Evolutionary conservation across 257 asterid genomes (phyloP).

Genomic region (Primulina tabacum): DNA sequence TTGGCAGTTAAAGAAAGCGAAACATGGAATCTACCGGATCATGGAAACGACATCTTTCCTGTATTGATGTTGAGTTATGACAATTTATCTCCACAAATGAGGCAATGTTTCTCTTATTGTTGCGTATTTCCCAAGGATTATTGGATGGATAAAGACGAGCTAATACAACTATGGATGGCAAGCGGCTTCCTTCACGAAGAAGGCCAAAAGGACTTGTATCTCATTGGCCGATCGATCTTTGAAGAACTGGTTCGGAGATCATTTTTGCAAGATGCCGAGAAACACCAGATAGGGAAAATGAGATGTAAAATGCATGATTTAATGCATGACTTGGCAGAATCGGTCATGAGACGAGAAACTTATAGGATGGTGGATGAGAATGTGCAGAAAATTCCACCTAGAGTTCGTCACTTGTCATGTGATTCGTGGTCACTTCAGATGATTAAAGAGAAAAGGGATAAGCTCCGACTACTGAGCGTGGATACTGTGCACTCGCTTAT

Average conservation of each 20-base stretch:
- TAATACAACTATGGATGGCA: slow-evolving; percentile 26
- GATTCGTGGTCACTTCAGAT: neutral
- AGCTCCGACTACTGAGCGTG: neutral
- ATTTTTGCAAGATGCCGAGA: slow-evolving; percentile 24
- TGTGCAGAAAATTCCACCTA: neutral
- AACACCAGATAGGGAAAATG: neutral
- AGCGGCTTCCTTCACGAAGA: neutral
- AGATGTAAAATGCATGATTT: slow-evolving; percentile 28
- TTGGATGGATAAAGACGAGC: slow-evolving; percentile 12
- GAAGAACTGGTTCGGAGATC: slow-evolving; percentile 24
- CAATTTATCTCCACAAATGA: slow-evolving; percentile 22
- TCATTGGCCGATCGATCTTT: slow-evolving; percentile 13
- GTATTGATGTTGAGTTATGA: slow-evolving; percentile 28
- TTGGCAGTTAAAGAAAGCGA: slow-evolving; percentile 12
- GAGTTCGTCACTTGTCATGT: slow-evolving; percentile 17
- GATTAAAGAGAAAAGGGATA: neutral
- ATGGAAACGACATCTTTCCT: neutral
- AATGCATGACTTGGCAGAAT: slow-evolving; percentile 28
- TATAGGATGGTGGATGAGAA: neutral
- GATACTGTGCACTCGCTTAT: slow-evolving; percentile 12
- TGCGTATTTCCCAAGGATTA: slow-evolving; percentile 26
- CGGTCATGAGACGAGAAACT: slow-evolving; percentile 22
- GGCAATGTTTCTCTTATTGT: slow-evolving; percentile 29
- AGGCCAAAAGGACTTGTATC: slow-evolving; percentile 16
- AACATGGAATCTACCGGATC: slow-evolving; percentile 12